Base-by-base conservation (phyloP, 805 yeast genomes). In the Candida ficus region DNA sequence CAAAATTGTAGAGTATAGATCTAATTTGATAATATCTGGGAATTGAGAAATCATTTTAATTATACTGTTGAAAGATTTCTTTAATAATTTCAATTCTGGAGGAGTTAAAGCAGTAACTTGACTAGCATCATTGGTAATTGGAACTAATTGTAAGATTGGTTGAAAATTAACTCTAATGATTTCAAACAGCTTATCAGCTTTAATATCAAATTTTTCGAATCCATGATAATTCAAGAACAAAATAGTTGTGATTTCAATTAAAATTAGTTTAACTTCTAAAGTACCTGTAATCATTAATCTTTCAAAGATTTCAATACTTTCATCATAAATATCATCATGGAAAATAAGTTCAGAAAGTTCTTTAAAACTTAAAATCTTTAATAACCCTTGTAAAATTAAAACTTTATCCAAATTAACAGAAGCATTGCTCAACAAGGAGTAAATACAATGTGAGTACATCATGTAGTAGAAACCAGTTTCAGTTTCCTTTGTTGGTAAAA, bases 121-220 rank as follows among this genome's bases (percentile, higher is more conserved):
- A 22, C 69, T 71, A n/a, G n/a, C n/a, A 41, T 73, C 71, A 30
- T 81, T 40, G 5, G 26, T 63, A 38, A 78, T 73, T 8, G 95
- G 90, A 32, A 83, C 61, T 8, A 73, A 62, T 23, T 67, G 70
- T 21, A 80, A 71, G 14, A 89, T 62, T 0, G 86, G 81, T 17
- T 80, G 67, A 65, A 84, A 68, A 14, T 76, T 73, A 6, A 89
- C 71, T 46, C 96, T 70, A 37, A 89, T 62, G 20, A 90, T 66
- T 56, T 91, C 97, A 58, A 91, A 87, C 33, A 88, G 63, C 53
- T 85, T 87, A 50, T 87, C 95, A 40, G 85, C 80, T 38, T 79
- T 81, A 22, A 67, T 61, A 26, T 72, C 64, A 41, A 78, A 64
- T 28, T 65, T 69, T 9, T 72, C 76, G 20, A 18, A 14, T 2